Conservation (phyloP, 495 filamentous ascomycete genomes). For the Aspergillus bridgeri region DNA sequence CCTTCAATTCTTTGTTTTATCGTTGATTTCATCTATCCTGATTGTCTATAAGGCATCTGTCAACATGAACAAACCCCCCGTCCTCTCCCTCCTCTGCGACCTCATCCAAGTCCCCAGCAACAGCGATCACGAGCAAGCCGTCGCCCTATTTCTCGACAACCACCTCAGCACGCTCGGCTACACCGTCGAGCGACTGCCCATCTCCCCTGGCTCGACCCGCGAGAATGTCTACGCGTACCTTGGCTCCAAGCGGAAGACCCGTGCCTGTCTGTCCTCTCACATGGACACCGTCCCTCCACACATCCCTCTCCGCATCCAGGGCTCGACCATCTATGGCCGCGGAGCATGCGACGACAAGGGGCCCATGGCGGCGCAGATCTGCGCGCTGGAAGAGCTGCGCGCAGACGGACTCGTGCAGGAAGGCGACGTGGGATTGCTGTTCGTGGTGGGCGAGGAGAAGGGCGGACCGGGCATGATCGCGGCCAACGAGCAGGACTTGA, state of each 20-base stretch:
- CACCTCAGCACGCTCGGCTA: slow-evolving; percentile 23
- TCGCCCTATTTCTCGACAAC: slow-evolving; percentile 22
- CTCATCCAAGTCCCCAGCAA: slow-evolving; percentile 28
- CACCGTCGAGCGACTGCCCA: slow-evolving; percentile 30
- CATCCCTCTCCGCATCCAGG: slow-evolving; percentile 45
- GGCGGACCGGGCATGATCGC: slow-evolving; percentile 69
- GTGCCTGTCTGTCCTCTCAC: slow-evolving; percentile 62
- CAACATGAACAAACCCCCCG: background rate
- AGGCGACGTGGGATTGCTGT: slow-evolving; percentile 59
- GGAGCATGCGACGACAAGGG: slow-evolving; percentile 81
- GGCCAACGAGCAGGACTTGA: slow-evolving; percentile 27
- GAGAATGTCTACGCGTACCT: slow-evolving; percentile 27
- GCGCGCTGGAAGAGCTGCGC: slow-evolving; percentile 44
- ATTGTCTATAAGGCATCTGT: background rate
- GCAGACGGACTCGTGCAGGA: slow-evolving; percentile 17
- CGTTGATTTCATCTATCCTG: background rate
- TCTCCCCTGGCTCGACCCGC: slow-evolving; percentile 19
- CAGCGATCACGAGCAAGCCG: slow-evolving; percentile 27
- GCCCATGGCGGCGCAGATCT: slow-evolving; percentile 71
- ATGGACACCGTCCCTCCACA: slow-evolving; percentile 59
- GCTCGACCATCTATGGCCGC: slow-evolving; percentile 59
- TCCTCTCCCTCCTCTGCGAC: slow-evolving; percentile 18
- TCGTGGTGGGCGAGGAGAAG: slow-evolving; percentile 76
- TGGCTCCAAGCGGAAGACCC: slow-evolving; percentile 12
- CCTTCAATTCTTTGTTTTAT: too few relatives aligned